These are phyloP conservation scores for Aristolochia fimbriata DNA, from an alignment of 164 flowering plant species.

Conservation along the genomic window DNA sequence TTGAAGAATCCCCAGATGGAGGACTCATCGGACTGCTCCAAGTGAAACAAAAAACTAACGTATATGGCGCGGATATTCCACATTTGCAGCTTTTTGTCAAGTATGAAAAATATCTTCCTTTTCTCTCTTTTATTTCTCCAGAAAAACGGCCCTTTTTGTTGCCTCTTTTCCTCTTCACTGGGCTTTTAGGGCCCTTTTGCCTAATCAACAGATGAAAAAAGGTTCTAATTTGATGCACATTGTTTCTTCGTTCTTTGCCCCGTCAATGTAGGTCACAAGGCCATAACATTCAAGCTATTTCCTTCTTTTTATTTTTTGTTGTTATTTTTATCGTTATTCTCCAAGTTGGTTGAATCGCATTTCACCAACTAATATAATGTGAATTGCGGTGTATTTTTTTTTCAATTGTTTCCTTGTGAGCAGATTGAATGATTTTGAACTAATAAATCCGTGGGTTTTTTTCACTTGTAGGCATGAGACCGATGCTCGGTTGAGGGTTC, in stretches of 20 bases:
- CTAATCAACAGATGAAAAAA: no score
- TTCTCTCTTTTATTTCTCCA: background rate
- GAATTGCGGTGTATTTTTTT: no score
- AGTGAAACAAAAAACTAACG: constrained; percentile 53
- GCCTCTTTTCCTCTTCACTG: background rate
- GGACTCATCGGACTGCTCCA: constrained; percentile 65
- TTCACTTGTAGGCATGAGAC: constrained; percentile 73
- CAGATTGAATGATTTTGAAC: background rate
- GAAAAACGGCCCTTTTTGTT: background rate
- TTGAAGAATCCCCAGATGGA: constrained; percentile 67
- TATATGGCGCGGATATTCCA: constrained; percentile 82
- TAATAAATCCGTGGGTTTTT: background rate
- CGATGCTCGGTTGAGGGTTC: constrained; percentile 65
- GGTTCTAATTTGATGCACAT: no score
- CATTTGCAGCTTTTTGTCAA: constrained; percentile 71
- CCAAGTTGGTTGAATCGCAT: no score
- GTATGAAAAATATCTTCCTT: constrained; percentile 25
- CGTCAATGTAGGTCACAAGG: no score
- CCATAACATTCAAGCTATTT: background rate
- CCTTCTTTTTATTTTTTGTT: no score
- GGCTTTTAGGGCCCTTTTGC: background rate
- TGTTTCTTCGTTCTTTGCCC: no score
- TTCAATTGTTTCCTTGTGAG: no score
- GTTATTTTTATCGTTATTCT: no score
- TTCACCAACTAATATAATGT: no score